These are phyloP conservation scores for Ehretia macrophylla DNA, from an alignment of 257 asterid species.

Conservation along the genomic window DNA sequence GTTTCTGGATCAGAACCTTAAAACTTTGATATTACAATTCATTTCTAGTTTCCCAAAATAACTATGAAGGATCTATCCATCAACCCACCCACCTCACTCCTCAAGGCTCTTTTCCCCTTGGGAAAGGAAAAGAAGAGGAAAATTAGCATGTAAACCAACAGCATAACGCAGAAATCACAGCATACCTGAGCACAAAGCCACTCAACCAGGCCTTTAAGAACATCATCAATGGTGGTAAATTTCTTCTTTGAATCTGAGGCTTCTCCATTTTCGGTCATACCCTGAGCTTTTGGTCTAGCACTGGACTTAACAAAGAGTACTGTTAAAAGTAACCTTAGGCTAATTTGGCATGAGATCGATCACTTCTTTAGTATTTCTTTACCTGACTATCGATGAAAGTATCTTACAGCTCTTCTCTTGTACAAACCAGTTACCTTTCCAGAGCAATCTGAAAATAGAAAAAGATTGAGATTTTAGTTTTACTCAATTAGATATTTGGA, in stretches of 20 bases:
- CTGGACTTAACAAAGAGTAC: conserved; percentile 38
- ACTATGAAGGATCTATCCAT: too few species aligned
- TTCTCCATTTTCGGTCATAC: conserved; percentile 42
- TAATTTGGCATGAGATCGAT: conserved; percentile 6
- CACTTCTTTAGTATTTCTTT: conserved; percentile 3
- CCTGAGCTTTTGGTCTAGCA: conserved; percentile 61
- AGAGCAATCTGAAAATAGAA: conserved; percentile 60
- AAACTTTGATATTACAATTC: too few species aligned
- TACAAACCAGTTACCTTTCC: conserved; percentile 90
- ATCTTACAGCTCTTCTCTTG: conserved; percentile 96
- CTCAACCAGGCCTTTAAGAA: conserved; percentile 74
- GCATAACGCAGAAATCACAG: conserved; percentile 6
- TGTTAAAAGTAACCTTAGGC: conserved; percentile 2
- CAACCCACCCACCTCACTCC: too few species aligned
- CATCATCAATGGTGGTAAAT: conserved; percentile 56
- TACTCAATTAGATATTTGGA: not conserved
- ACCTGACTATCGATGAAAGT: conserved; percentile 81
- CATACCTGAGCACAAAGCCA: conserved; percentile 87
- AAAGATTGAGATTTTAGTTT: not conserved
- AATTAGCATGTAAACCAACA: too few species aligned
- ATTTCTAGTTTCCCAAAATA: too few species aligned
- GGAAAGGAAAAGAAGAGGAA: too few species aligned
- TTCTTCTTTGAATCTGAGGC: conserved; percentile 52
- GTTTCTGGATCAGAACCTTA: too few species aligned
- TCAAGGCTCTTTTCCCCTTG: too few species aligned